Conservation (phyloP, 345 rosid species). For the Pelargonium nanum region DNA sequence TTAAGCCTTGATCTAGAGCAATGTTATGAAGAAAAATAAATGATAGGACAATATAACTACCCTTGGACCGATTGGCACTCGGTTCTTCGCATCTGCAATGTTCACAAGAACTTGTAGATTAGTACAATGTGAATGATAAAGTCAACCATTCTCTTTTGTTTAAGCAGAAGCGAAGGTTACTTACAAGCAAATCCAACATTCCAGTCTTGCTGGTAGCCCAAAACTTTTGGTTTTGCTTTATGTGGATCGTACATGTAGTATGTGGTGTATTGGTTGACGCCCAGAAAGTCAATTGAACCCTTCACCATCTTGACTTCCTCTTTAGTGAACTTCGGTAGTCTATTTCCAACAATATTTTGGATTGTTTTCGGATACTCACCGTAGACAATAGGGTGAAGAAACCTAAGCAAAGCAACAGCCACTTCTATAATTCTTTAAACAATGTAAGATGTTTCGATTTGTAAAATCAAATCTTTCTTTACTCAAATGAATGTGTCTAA, state of each 20-base stretch:
- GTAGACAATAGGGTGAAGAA: conserved; percentile 79
- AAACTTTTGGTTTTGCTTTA: conserved; percentile 27
- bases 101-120: conserved; percentile 1
- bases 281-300: conserved; percentile 83
- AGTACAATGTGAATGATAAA: background rate
- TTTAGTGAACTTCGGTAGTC: conserved; percentile 72
- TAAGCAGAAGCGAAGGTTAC: conserved; percentile 8
- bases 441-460: no score
- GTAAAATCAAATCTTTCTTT: background rate
- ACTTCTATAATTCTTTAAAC: background rate
- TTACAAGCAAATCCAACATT: conserved; percentile 68
- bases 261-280: conserved; percentile 84
- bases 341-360: conserved; percentile 60
- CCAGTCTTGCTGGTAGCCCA: conserved; percentile 93
- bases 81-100: conserved; percentile 47
- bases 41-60: conserved; percentile 22
- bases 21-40: background rate
- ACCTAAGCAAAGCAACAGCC: conserved; percentile 31
- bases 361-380: conserved; percentile 90
- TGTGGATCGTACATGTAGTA: conserved; percentile 59
- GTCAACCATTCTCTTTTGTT: background rate
- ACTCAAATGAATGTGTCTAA: background rate
- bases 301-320: conserved; percentile 78
- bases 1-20: background rate
- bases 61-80: conserved; percentile 68